Evolutionary conservation across 2,329 filamentous ascomycete species (phyloP).

Genomic region (Arachnopeziza araneosa): DNA sequence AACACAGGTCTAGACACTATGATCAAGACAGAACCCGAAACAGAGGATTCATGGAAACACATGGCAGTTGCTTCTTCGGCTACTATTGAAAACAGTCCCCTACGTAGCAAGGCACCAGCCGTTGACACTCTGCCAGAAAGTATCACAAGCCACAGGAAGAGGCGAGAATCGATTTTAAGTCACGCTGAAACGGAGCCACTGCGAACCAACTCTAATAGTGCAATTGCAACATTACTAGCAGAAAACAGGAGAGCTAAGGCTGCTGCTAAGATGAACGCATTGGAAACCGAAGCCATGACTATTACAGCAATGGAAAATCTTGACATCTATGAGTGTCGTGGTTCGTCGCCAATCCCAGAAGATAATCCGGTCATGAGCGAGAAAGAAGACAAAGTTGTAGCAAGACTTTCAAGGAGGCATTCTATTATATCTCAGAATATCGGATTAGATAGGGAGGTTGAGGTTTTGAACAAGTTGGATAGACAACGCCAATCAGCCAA

Average conservation of each 20-base stretch:
- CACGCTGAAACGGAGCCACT: slow-evolving; percentile 18
- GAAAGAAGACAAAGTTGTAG: slow-evolving; percentile 15
- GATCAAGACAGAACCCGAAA: slow-evolving; percentile 27
- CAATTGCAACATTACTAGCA: slow-evolving; percentile 28
- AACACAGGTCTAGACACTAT: slow-evolving; percentile 5
- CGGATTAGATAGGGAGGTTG: slow-evolving; percentile 21
- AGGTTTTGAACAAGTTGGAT: slow-evolving; percentile 13
- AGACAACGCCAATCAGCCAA: slow-evolving; percentile 28
- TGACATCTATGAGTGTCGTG: slow-evolving; percentile 28
- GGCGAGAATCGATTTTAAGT: slow-evolving; percentile 28
- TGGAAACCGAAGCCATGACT: slow-evolving; percentile 11
- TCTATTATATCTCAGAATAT: slow-evolving; percentile 16
- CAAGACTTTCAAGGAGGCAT: slow-evolving; percentile 21
- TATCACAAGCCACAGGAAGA: slow-evolving; percentile 28
- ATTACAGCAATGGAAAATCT: slow-evolving; percentile 20
- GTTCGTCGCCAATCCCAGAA: slow-evolving; percentile 18
- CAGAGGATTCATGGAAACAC: slow-evolving; percentile 28
- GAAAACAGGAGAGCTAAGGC: slow-evolving; percentile 25
- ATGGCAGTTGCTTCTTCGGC: slow-evolving; percentile 22
- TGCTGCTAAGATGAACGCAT: slow-evolving; percentile 19
- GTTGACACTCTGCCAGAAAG: slow-evolving; percentile 21
- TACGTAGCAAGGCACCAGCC: slow-evolving; percentile 22
- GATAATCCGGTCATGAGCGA: slow-evolving; percentile 3
- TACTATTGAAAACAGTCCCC: slow-evolving; percentile 28
- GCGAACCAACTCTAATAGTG: slow-evolving; percentile 18